Evolutionary conservation across 2,329 filamentous ascomycete genomes (phyloP).

Genomic region (Zymoseptoria ardabiliae): DNA sequence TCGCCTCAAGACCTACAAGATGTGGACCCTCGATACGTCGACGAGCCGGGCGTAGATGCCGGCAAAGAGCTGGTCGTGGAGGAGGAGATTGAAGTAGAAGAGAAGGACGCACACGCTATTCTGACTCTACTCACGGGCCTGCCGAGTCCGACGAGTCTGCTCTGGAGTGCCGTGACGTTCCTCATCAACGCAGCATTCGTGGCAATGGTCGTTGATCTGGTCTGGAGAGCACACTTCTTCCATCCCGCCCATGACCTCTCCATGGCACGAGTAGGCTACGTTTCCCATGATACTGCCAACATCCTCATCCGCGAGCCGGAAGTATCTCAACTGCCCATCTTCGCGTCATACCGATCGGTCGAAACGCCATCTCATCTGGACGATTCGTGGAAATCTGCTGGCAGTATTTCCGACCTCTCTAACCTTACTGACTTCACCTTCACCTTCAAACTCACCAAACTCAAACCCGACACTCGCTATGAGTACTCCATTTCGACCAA

Average conservation of each 20-base stretch:
- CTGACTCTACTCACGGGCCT: constrained; percentile 66
- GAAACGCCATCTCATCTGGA: constrained; percentile 36
- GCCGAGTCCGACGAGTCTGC: constrained; percentile 62
- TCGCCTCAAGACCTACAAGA: constrained; percentile 23
- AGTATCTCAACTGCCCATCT: constrained; percentile 64
- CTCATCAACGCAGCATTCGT: constrained; percentile 65
- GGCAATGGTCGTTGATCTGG: constrained; percentile 64
- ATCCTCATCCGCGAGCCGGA: constrained; percentile 82
- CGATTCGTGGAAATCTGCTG: constrained; percentile 59
- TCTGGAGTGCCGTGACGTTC: constrained; percentile 49
- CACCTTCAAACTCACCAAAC: constrained; percentile 57
- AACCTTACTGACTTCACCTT: constrained; percentile 78
- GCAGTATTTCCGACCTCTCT: constrained; percentile 57
- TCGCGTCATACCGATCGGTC: constrained; percentile 51
- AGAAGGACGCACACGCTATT: constrained; percentile 50
- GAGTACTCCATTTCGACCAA: constrained; percentile 83
- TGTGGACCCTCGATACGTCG: constrained; percentile 16
- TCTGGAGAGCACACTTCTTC: constrained; percentile 64
- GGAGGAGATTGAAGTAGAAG: constrained; percentile 54
- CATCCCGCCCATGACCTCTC: constrained; percentile 69
- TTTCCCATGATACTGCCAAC: constrained; percentile 71
- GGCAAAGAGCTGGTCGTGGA: constrained; percentile 52
- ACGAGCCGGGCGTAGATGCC: constrained; percentile 29
- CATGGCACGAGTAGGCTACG: constrained; percentile 80
- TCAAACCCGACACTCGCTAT: constrained; percentile 66